Evolutionary conservation across 352 stramenopile species (phyloP).

Genomic region (Globisporangium radiosum): DNA sequence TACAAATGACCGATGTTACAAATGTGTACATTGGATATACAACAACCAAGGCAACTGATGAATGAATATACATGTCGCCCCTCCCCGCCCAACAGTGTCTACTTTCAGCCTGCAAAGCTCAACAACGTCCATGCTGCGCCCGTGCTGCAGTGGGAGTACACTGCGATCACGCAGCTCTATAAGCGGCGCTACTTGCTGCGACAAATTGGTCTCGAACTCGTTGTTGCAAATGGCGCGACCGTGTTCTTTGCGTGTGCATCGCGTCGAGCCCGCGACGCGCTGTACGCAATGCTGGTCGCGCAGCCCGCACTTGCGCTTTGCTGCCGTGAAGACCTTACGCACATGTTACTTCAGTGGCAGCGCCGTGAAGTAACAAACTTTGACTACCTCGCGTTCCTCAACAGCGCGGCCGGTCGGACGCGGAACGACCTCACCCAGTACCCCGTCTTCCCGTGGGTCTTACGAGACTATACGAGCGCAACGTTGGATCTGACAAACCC

Average conservation of each 20-base stretch:
- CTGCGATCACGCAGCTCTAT: slow-evolving; percentile 68
- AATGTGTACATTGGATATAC: too few relatives aligned
- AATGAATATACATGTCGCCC: too few relatives aligned
- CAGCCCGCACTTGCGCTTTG: slow-evolving; percentile 55
- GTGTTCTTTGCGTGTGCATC: slow-evolving; percentile 79
- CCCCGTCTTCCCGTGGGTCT: slow-evolving; percentile 96
- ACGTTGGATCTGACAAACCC: slow-evolving; percentile 84
- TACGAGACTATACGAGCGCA: slow-evolving; percentile 84
- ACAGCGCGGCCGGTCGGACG: slow-evolving; percentile 80
- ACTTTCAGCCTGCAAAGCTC: slow-evolving; percentile 89
- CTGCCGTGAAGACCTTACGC: slow-evolving; percentile 70
- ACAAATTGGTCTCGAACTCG: slow-evolving; percentile 85
- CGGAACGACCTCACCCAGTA: slow-evolving; percentile 94
- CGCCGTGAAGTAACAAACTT: slow-evolving; percentile 92
- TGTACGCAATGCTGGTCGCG: slow-evolving; percentile 82
- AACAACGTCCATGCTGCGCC: slow-evolving; percentile 87
- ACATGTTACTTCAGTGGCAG: slow-evolving; percentile 84
- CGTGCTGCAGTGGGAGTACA: slow-evolving; percentile 81
- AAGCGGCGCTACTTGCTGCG: slow-evolving; percentile 86
- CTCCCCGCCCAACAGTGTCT: slow-evolving; percentile 32
- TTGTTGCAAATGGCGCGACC: slow-evolving; percentile 55
- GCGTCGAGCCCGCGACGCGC: slow-evolving; percentile 65
- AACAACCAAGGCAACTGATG: too few relatives aligned
- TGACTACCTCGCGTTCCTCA: slow-evolving; percentile 87
- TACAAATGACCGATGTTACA: too few relatives aligned